phyloP scores from a whole-genome alignment of 2,329 filamentous ascomycete species.

The Aspergillus brunneoviolaceus region DNA sequence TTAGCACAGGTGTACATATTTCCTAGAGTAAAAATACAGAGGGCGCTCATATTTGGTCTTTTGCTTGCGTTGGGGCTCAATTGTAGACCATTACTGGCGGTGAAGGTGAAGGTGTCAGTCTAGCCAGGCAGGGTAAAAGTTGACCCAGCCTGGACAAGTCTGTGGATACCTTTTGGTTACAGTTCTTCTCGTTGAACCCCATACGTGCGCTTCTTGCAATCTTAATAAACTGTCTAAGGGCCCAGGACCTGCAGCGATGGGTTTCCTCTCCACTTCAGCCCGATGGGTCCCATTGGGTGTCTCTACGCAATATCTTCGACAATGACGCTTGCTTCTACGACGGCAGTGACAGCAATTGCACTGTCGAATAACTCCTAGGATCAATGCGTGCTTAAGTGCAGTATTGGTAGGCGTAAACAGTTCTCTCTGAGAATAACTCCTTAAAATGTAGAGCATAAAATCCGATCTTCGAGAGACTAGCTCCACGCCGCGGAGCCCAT shows the following conservation, averaged over 20 bases:
- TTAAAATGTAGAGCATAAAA: too few relatives aligned
- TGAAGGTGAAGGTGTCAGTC: neutral
- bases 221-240: neutral
- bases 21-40: neutral
- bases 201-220: neutral
- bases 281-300: neutral
- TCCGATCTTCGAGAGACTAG: too few relatives aligned
- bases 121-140: neutral
- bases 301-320: neutral
- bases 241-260: neutral
- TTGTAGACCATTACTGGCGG: neutral
- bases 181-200: neutral
- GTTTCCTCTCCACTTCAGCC: neutral
- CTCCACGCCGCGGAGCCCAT: too few relatives aligned
- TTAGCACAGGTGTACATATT: neutral
- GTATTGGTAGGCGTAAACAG: too few relatives aligned
- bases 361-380: too few relatives aligned
- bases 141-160: neutral
- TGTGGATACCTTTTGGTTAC: neutral
- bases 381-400: too few relatives aligned
- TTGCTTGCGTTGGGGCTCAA: neutral
- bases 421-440: too few relatives aligned
- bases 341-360: too few relatives aligned
- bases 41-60: neutral
- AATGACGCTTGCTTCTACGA: neutral